Conservation (phyloP, 352 stramenopile genomes). For the Phytophthora hybrid region DNA sequence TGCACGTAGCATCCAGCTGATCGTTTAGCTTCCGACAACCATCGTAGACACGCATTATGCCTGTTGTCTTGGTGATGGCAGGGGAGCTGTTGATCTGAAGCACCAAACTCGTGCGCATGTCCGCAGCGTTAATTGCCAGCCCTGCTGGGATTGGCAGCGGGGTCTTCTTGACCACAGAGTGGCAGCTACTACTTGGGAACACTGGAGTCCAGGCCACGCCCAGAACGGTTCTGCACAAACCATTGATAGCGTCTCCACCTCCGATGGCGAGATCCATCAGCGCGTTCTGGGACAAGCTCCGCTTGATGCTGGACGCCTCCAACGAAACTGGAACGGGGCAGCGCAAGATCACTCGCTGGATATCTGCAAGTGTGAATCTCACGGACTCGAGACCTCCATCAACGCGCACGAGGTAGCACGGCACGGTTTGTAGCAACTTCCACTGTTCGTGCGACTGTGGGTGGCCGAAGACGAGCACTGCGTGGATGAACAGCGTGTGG, state of each 20-base stretch:
- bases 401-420: slow-evolving; percentile 52
- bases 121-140: slow-evolving; percentile 48
- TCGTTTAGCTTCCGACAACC: slow-evolving; percentile 51
- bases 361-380: slow-evolving; percentile 73
- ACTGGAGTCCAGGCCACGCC: slow-evolving; percentile 36
- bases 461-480: slow-evolving; percentile 49
- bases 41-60: slow-evolving; percentile 80
- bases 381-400: slow-evolving; percentile 24
- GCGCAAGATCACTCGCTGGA: slow-evolving; percentile 90
- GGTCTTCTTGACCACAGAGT: slow-evolving; percentile 30
- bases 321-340: slow-evolving; percentile 48
- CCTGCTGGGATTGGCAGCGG: slow-evolving; percentile 41
- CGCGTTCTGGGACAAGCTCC: slow-evolving; percentile 32
- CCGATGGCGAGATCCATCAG: slow-evolving; percentile 45
- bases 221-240: slow-evolving; percentile 28
- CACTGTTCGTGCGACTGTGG: slow-evolving; percentile 73
- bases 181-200: slow-evolving; percentile 53
- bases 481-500: slow-evolving; percentile 90
- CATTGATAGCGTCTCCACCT: slow-evolving; percentile 34
- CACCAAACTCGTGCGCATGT: slow-evolving; percentile 89
- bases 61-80: slow-evolving; percentile 20
- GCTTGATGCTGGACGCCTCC: slow-evolving; percentile 33
- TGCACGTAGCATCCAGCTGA: slow-evolving; percentile 78
- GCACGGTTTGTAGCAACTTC: slow-evolving; percentile 73
- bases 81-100: slow-evolving; percentile 75